phyloP scores from a whole-genome alignment of 495 filamentous ascomycete genomes.

The Talaromyces borbonicus region DNA sequence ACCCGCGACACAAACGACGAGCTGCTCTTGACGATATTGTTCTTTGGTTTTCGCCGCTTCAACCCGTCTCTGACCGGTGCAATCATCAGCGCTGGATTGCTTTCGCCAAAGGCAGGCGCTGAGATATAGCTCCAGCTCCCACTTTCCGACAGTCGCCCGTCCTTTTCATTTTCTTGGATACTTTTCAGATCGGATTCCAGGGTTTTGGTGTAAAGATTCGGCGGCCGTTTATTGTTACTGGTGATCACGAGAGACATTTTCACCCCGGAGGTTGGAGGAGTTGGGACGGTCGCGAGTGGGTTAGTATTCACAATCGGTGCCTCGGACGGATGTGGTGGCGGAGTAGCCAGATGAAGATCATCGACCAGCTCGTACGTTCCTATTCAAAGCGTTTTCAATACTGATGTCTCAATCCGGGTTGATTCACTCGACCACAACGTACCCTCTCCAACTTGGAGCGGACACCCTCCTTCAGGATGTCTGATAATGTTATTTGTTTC shows the following conservation, averaged over 20 bases:
- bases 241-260: slow-evolving; percentile 70
- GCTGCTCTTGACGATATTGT: slow-evolving; percentile 95
- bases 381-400: slow-evolving; percentile 19
- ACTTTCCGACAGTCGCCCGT: slow-evolving; percentile 52
- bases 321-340: slow-evolving; percentile 91
- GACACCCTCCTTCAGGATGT: slow-evolving; percentile 59
- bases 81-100: slow-evolving; percentile 60
- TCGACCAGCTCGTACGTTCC: slow-evolving; percentile 84
- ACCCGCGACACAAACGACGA: slow-evolving; percentile 93
- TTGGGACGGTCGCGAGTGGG: slow-evolving; percentile 73
- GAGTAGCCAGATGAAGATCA: slow-evolving; percentile 84
- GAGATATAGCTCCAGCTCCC: slow-evolving; percentile 22
- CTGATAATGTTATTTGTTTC: slow-evolving; percentile 86
- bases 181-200: slow-evolving; percentile 1
- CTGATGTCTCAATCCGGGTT: background rate
- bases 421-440: slow-evolving; percentile 3
- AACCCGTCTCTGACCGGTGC: slow-evolving; percentile 58
- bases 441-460: slow-evolving; percentile 92
- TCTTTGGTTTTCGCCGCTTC: slow-evolving; percentile 87
- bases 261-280: slow-evolving; percentile 75
- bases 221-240: slow-evolving; percentile 47
- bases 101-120: slow-evolving; percentile 76
- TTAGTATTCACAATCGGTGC: slow-evolving; percentile 76
- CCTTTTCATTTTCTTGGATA: slow-evolving; percentile 46
- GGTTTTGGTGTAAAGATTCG: slow-evolving; percentile 33